Percentiles rank a stretch among this genome's conserved stretches.
Evolutionary conservation across 192 early-diverging fungal genomes (phyloP).

Genomic region (Umbelopsis sp.): DNA sequence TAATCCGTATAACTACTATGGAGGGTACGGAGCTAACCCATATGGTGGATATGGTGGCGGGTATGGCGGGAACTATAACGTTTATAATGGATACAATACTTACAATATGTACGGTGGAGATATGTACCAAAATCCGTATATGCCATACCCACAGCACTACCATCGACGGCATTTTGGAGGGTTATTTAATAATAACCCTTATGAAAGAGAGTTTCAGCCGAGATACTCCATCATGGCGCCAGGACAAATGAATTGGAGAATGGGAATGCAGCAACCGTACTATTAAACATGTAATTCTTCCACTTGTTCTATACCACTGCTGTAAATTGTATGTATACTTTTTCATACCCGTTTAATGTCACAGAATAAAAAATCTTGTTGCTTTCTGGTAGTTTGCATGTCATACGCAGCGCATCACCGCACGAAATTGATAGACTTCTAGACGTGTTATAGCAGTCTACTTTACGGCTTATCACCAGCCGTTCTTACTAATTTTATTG

Average conservation of each 20-base stretch:
- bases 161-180: slow-evolving; percentile 5
- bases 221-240: slow-evolving; percentile 4
- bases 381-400: neutral
- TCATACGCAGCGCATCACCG: too few relatives aligned
- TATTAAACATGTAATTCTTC: neutral
- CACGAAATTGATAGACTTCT: too few relatives aligned
- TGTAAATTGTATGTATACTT: too few relatives aligned
- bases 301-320: too few relatives aligned
- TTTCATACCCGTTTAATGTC: too few relatives aligned
- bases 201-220: neutral
- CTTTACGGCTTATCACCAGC: too few relatives aligned
- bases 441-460: too few relatives aligned
- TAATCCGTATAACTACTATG: neutral
- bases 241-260: neutral
- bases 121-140: slow-evolving; percentile 10
- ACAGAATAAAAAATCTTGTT: too few relatives aligned
- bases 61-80: neutral
- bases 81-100: slow-evolving; percentile 8
- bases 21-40: neutral
- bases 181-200: neutral
- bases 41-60: neutral
- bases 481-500: too few relatives aligned
- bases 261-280: neutral
- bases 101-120: slow-evolving; percentile 14
- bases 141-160: slow-evolving; percentile 9